Percentiles rank a stretch among this genome's conserved stretches.
Evolutionary conservation across 352 stramenopile genomes (phyloP).

Genomic region (Pseudoperonospora humuli): DNA sequence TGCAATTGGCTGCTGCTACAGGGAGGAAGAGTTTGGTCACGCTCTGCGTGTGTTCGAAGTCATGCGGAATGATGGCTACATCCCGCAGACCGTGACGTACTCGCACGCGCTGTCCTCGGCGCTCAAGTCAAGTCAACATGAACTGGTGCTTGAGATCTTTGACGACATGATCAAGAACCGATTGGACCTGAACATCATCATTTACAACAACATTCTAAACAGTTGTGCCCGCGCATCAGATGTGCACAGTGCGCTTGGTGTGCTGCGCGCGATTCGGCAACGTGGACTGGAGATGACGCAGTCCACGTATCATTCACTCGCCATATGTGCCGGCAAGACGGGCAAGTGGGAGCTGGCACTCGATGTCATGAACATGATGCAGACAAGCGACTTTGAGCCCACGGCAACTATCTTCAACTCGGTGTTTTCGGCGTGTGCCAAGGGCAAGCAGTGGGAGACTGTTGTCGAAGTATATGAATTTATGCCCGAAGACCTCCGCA

Average conservation of each 20-base stretch:
- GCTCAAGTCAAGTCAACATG: constrained; percentile 69
- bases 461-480: constrained; percentile 52
- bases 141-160: constrained; percentile 85
- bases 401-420: constrained; percentile 76
- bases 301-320: constrained; percentile 71
- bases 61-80: constrained; percentile 80
- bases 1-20: constrained; percentile 74
- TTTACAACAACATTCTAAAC: constrained; percentile 85
- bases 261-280: constrained; percentile 60
- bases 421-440: constrained; percentile 68
- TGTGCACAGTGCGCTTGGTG: constrained; percentile 55
- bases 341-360: constrained; percentile 62
- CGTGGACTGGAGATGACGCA: constrained; percentile 57
- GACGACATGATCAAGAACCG: constrained; percentile 78
- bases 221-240: constrained; percentile 68
- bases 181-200: constrained; percentile 63
- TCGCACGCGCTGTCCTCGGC: constrained; percentile 74
- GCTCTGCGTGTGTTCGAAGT: constrained; percentile 83
- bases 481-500: constrained; percentile 37
- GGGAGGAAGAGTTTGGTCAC: constrained; percentile 50
- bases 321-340: constrained; percentile 72
- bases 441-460: constrained; percentile 63
- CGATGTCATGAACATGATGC: constrained; percentile 47
- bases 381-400: constrained; percentile 41
- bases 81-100: constrained; percentile 74